Evolutionary conservation across 2,329 filamentous ascomycete species (phyloP), one percentile per base, ranked within the genome.

Genomic region (Trichoderma polysporum): DNA sequence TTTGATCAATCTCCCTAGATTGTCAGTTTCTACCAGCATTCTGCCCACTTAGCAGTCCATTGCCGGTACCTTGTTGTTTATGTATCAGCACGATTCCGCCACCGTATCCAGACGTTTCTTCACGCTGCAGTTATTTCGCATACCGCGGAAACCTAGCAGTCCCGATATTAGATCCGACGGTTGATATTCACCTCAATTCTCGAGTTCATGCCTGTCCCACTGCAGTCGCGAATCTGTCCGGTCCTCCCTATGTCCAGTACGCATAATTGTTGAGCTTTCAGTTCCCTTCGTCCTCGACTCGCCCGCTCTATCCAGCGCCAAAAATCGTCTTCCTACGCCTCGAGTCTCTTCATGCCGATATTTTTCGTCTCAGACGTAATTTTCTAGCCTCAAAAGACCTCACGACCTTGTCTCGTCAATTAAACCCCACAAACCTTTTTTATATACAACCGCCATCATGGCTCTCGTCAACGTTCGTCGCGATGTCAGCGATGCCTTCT

Each of bases 401-500:
- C 58, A 41, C 53, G 58, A 27, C 41, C 54, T 52, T 31, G 57
- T 27, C 35, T 53, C 41, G 39, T n/a, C 60, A 13, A 33, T 57
- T 56, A 35, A 49, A 54, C 13, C 29, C 13, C 17, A n/a, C 7
- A 27, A 27, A 33, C 7, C 13, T 50, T 31, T 59, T 59, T n/a
- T n/a, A n/a, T n/a, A 41, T 15, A 45, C 67, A 79, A 85, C 80
- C 82, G 83, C 80, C 88, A 93, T 76, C 82, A 98, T 98, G 95
- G 90, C 92, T 87, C 94, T 92, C 84, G 86, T 99, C 88, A 99
- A 99, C 84, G 94, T 98, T 83, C 94, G 94, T 82, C 93, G 92
- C 83, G 94, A 98, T 91, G 91, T 97, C 85, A 91, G 90, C 86
- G 95, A 99, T 84, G 91, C 91, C 83, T 99, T 97, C 89, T 99